Evolutionary conservation across 305 asterid species (phyloP).

Genomic region (Euphrasia arctica): DNA sequence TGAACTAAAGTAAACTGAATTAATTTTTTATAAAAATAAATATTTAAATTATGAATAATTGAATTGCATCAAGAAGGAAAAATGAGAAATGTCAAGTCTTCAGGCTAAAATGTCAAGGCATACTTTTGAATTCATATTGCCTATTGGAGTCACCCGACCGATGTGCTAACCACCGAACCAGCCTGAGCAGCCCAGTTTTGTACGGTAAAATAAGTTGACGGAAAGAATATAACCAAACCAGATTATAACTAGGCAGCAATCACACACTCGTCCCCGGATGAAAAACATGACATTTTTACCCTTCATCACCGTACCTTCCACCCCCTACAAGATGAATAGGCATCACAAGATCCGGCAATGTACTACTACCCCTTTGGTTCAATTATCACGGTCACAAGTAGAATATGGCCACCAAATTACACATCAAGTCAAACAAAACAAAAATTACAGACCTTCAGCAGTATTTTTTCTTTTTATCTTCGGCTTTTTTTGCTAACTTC

Average conservation of each 20-base stretch:
- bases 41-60: too few species aligned
- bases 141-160: too few species aligned
- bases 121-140: too few species aligned
- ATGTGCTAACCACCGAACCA: too few species aligned
- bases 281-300: conserved; percentile 10
- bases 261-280: background rate
- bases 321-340: conserved; percentile 1
- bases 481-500: conserved; percentile 20
- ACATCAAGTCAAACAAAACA: conserved; percentile 22
- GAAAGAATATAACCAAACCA: background rate
- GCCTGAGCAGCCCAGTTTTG: too few species aligned
- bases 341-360: conserved; percentile 17
- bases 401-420: conserved; percentile 27
- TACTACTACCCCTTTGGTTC: conserved; percentile 2
- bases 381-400: conserved; percentile 21
- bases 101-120: too few species aligned
- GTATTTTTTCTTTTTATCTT: conserved; percentile 7
- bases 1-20: too few species aligned
- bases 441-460: conserved; percentile 38
- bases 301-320: conserved; percentile 16
- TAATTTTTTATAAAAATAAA: too few species aligned
- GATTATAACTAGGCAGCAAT: background rate
- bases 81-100: too few species aligned
- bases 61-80: too few species aligned
- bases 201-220: background rate